A percentile compares a stretch with the other conserved stretches of the same genome.
Conservation (phyloP, 1,284 basidiomycete genomes). For the Cutaneotrichosporon sp. region DNA sequence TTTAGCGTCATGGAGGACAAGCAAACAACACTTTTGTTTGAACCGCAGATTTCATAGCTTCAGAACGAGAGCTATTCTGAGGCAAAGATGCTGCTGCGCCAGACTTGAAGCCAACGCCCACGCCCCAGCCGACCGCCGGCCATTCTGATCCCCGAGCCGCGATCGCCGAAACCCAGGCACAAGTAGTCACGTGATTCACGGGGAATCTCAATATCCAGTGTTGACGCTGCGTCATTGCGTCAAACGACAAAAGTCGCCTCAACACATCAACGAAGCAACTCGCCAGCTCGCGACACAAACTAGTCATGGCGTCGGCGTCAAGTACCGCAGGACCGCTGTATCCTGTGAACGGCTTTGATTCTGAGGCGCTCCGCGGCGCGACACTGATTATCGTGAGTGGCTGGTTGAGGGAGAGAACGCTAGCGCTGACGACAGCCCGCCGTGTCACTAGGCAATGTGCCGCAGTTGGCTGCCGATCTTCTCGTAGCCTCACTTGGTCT, state of each 20-base stretch:
- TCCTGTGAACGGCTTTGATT: constrained; percentile 15
- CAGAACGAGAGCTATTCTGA: too few species aligned
- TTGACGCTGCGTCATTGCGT: not conserved
- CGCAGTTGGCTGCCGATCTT: constrained; percentile 68
- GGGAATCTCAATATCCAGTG: not conserved
- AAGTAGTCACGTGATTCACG: too few species aligned
- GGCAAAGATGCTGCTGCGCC: too few species aligned
- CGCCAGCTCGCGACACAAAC: not conserved
- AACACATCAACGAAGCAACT: too few species aligned
- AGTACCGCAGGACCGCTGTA: constrained; percentile 7
- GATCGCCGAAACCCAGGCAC: too few species aligned
- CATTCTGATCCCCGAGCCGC: too few species aligned
- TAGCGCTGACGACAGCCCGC: constrained; percentile 71
- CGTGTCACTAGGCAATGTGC: constrained; percentile 71
- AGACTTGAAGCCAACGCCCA: too few species aligned
- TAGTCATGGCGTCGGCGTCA: not conserved
- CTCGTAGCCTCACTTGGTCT: constrained; percentile 62
- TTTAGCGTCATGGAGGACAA: too few species aligned
- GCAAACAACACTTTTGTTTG: too few species aligned
- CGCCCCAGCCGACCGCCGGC: too few species aligned
- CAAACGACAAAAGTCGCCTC: not conserved
- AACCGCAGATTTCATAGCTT: too few species aligned
- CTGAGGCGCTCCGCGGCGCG: constrained; percentile 3
- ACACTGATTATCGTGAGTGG: constrained; percentile 16
- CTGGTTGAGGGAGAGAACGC: too few species aligned